Base-by-base conservation (phyloP, 768 basidiomycete genomes). In the Collybiopsis luxurians region DNA sequence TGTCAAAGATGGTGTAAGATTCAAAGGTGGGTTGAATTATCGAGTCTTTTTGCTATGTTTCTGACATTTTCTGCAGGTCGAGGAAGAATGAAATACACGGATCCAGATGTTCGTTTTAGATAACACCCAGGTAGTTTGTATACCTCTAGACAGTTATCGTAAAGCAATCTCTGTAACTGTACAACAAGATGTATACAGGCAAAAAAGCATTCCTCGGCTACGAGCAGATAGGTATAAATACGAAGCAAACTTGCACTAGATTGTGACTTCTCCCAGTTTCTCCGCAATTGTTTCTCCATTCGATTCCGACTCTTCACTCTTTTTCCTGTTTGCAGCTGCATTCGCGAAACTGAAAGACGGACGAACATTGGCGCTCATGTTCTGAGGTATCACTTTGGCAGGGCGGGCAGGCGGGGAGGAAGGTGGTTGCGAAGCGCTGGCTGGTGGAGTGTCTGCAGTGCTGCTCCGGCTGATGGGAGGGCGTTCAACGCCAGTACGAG, bases 271-370 rank as follows among this genome's bases (percentile, higher is more conserved):
- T 23, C 68, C 72, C 42, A 74, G 55, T 56, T 73, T 69, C 40
- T 74, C 69, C 6, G 70, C 58, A 24, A 64, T 39, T 30, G 62
- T 57, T 24, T 63, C 65, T 40, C 47, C 55, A 46, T 59, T 42
- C 13, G 24, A n/a, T 44, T 55, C 45, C 10, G 53, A 17, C 13
- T 42, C 39, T 23, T 62, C 53, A 26, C 56, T 57, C 42, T 66
- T 64, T 26, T 59, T 62, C 59, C 76, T 80, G 66, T 75, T 79
- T 15, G 81, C 78, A 1, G 89, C 89, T 38, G 86, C 92, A 54
- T 78, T 87, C 0, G 92, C 92, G 63, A 95, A 95, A 66, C 91
- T 93, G 61, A 94, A 76, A 4, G 81, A 77, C 0, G 91, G 86
- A 53, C 90, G 79, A 13, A 92, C 83, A 47, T 72, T 85, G 2